Percentiles rank a stretch among this genome's conserved stretches.
phyloP scores from a whole-genome alignment of 2,329 filamentous ascomycete genomes.

The Ophiocordyceps unilateralis region DNA sequence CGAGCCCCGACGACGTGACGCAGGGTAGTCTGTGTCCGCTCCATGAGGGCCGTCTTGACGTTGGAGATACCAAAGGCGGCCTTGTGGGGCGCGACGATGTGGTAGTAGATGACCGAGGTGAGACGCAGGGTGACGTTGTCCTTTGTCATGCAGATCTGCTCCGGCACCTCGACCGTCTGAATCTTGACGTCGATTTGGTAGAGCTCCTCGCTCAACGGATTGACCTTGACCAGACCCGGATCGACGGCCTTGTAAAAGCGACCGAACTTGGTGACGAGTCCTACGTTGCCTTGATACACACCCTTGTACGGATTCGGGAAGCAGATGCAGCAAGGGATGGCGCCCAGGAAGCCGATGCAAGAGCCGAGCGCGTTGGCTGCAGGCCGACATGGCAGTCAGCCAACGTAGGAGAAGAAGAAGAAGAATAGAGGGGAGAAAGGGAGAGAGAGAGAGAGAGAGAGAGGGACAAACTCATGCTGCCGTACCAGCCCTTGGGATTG shows the following conservation, averaged over 20 bases:
- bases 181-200: conserved; percentile 97
- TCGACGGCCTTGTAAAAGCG: conserved; percentile 91
- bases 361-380: conserved; percentile 57
- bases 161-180: conserved; percentile 90
- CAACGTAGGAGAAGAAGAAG: too few relatives aligned
- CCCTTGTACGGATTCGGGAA: conserved; percentile 95
- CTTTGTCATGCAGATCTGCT: conserved; percentile 98
- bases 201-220: conserved; percentile 79
- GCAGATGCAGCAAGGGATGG: conserved; percentile 77
- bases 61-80: conserved; percentile 93
- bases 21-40: conserved; percentile 94
- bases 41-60: conserved; percentile 86
- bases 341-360: conserved; percentile 61
- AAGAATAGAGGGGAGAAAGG: background rate
- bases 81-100: conserved; percentile 89
- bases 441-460: background rate
- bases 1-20: conserved; percentile 92
- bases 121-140: conserved; percentile 92
- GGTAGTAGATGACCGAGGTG: conserved; percentile 98
- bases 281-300: conserved; percentile 84
- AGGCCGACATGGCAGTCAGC: too few relatives aligned
- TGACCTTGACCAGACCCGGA: conserved; percentile 92
- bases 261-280: conserved; percentile 89
- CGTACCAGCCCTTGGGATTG: conserved; percentile 74
- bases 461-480: conserved; percentile 52